Evolutionary conservation across 495 filamentous ascomycete species (phyloP), one percentile per base, ranked within the genome.

Genomic region (Acidomyces sp.): DNA sequence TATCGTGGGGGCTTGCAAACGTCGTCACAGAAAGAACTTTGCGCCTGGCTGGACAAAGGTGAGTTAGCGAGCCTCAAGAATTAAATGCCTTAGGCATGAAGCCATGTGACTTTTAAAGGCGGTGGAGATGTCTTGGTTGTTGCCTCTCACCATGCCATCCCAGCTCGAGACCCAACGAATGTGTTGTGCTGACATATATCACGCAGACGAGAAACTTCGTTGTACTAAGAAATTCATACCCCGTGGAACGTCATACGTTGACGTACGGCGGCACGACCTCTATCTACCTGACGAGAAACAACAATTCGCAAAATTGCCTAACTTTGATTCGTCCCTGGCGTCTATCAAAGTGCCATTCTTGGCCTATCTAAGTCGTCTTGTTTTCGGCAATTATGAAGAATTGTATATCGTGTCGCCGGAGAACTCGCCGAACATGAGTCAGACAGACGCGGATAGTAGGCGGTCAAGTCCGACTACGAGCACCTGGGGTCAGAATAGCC

Each of bases 401-500:
- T 50, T 63, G 3, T 63, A 55, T 39, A 62, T 63, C 42, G 49
- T 63, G 6, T 55, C 49, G 4, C 59, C 59, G 2, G 38, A 48
- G 30, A 54, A 38, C 34, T 51, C 49, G 3, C 43, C 50, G 3
- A 45, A 37, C 5, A 26, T 33, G 17, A 51, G 48, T 30, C n/a
- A 37, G 13, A 34, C 33, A 20, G 46, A 37, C 21, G 15, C 25
- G 36, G 35, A 27, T 2, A 41, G 37, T 29, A 6, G 28, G 16
- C 34, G 35, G 19, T 12, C 25, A 15, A 40, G 27, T 28, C 43
- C 43, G 4, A n/a, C n/a, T n/a, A 40, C 31, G 11, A 46, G 37
- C 29, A 46, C 23, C 25, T 38, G 34, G 42, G 24, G 18, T 19
- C 9, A 3, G 16, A 34, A 19, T 3, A 37, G 41, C 31, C 5